phyloP scores from a whole-genome alignment of 2,329 filamentous ascomycete species.

The Fusarium sp. region DNA sequence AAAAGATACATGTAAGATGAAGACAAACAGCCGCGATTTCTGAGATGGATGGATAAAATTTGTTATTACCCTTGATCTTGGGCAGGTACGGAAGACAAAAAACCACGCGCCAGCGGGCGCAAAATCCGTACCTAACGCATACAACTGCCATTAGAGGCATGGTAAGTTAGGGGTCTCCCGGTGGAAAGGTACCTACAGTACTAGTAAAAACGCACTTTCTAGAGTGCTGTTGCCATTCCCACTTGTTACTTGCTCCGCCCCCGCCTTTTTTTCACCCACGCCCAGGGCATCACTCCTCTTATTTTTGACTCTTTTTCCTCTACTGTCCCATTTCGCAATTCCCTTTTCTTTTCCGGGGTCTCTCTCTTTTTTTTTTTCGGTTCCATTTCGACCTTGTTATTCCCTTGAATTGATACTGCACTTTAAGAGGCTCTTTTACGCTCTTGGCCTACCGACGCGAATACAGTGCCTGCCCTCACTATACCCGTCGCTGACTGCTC shows the following conservation, averaged over 20 bases:
- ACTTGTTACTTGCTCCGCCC: constrained; percentile 38
- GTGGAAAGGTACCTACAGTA: constrained; percentile 13
- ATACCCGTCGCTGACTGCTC: not conserved
- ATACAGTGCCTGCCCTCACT: not conserved
- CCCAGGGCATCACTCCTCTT: constrained; percentile 20
- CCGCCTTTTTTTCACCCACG: constrained; percentile 40
- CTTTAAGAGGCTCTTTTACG: constrained; percentile 2
- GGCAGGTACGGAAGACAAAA: constrained; percentile 18
- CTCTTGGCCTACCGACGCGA: not conserved
- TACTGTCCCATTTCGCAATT: constrained; percentile 33
- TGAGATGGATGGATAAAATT: constrained; percentile 14
- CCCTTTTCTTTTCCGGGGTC: constrained; percentile 43
- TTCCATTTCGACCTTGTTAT: constrained; percentile 29
- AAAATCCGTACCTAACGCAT: constrained; percentile 21
- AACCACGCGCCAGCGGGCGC: constrained; percentile 29
- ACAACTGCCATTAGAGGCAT: constrained; percentile 36
- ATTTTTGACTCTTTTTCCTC: constrained; percentile 35
- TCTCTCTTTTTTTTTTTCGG: constrained; percentile 8
- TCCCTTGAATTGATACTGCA: constrained; percentile 12
- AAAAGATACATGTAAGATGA: constrained; percentile 11
- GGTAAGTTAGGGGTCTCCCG: constrained; percentile 25
- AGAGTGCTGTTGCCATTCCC: constrained; percentile 3
- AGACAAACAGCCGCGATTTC: constrained; percentile 23
- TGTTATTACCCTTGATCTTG: constrained; percentile 11
- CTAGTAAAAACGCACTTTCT: not conserved